Conservation (phyloP, 1,139 yeast genomes). For the Taphrina sp. region DNA sequence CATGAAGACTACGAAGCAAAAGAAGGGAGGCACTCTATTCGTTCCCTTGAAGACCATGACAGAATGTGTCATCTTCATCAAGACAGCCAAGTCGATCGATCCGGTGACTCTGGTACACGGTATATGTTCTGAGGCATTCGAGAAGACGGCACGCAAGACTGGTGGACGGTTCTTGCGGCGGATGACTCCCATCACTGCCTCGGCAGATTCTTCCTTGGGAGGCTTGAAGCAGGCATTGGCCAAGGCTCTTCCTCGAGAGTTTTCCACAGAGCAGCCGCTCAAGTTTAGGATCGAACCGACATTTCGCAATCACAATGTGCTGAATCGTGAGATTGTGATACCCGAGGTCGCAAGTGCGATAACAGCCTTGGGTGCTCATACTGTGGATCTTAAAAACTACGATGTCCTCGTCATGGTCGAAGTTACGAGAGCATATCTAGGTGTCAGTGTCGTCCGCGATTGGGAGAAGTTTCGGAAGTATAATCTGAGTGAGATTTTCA, state of each 20-base stretch:
- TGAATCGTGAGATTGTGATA: constrained; percentile 69
- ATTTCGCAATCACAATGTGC: constrained; percentile 70
- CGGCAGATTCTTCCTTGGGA: constrained; percentile 57
- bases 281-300: constrained; percentile 79
- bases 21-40: constrained; percentile 52
- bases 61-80: constrained; percentile 79
- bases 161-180: constrained; percentile 64
- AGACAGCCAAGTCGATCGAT: constrained; percentile 70
- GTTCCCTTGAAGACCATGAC: constrained; percentile 69
- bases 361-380: constrained; percentile 69
- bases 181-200: constrained; percentile 72
- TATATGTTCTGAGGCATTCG: constrained; percentile 61
- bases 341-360: constrained; percentile 68
- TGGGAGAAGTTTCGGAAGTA: constrained; percentile 57
- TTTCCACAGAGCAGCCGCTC: constrained; percentile 37
- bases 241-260: constrained; percentile 7
- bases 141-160: constrained; percentile 56
- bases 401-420: constrained; percentile 80
- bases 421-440: constrained; percentile 75
- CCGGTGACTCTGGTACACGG: constrained; percentile 69
- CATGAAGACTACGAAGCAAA: constrained; percentile 46
- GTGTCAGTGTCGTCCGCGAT: constrained; percentile 72
- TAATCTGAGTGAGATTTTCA: constrained; percentile 61
- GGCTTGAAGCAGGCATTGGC: constrained; percentile 15
- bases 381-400: constrained; percentile 75